These are phyloP conservation scores for Quercus robur DNA, from an alignment of 306 rosid species.

Conservation along the genomic window DNA sequence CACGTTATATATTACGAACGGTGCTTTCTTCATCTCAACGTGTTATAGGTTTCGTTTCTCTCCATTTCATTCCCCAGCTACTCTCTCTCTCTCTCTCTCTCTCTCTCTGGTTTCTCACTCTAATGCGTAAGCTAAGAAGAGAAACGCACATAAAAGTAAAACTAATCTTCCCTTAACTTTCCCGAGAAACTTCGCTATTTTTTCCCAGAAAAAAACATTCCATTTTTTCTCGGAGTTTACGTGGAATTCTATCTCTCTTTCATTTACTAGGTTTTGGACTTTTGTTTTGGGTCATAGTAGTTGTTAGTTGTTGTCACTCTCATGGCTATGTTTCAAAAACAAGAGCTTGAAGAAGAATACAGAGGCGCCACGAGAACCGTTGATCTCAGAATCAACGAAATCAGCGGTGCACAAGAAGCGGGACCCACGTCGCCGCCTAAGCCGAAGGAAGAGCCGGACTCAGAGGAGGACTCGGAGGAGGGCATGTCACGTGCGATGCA, in stretches of 20 bases:
- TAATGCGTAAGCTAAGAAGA: background rate
- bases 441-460: constrained; percentile 49
- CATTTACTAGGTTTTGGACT: background rate
- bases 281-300: background rate
- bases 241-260: background rate
- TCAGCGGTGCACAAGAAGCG: background rate
- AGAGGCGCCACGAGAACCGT: background rate
- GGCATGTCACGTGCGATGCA: constrained; percentile 14
- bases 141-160: no score
- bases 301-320: background rate
- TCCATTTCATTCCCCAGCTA: no score
- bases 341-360: constrained; percentile 10
- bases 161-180: background rate
- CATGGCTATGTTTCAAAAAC: constrained; percentile 26
- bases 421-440: background rate
- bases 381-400: constrained; percentile 30
- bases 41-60: background rate
- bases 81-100: background rate
- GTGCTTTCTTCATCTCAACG: background rate
- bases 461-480: background rate
- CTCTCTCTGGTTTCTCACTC: background rate
- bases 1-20: background rate
- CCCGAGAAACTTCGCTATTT: background rate
- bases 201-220: background rate
- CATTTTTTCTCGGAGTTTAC: background rate